Conservation (phyloP, 441 rosid genomes). For the Pelargonium australe region DNA sequence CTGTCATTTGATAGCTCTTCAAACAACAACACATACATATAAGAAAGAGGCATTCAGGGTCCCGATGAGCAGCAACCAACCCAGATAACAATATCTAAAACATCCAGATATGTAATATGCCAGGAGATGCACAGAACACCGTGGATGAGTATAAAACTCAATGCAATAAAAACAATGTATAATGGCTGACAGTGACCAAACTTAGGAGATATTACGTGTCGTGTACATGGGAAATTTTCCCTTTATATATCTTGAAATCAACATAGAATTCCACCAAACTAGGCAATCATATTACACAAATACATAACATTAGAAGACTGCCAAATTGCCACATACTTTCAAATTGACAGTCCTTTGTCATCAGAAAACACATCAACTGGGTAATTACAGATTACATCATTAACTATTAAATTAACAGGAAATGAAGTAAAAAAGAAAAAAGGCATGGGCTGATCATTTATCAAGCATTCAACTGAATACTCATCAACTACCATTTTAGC, state of each 20-base stretch:
- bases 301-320: neutral
- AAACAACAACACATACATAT: neutral
- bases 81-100: neutral
- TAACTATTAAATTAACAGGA: neutral
- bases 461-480: neutral
- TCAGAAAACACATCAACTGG: neutral
- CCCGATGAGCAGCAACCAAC: neutral
- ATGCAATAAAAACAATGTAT: too few species aligned
- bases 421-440: neutral
- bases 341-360: neutral
- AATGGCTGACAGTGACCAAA: too few species aligned
- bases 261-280: neutral
- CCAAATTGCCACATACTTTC: neutral
- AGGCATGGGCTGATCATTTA: neutral
- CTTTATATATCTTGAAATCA: neutral
- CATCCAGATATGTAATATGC: neutral
- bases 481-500: too few species aligned
- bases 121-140: too few species aligned
- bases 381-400: neutral
- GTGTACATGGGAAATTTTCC: too few species aligned
- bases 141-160: too few species aligned
- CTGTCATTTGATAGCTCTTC: neutral
- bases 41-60: neutral
- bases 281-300: neutral
- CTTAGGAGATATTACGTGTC: too few species aligned